Base-by-base conservation (phyloP, 495 filamentous ascomycete species). In the Aspergillus biplanus region DNA sequence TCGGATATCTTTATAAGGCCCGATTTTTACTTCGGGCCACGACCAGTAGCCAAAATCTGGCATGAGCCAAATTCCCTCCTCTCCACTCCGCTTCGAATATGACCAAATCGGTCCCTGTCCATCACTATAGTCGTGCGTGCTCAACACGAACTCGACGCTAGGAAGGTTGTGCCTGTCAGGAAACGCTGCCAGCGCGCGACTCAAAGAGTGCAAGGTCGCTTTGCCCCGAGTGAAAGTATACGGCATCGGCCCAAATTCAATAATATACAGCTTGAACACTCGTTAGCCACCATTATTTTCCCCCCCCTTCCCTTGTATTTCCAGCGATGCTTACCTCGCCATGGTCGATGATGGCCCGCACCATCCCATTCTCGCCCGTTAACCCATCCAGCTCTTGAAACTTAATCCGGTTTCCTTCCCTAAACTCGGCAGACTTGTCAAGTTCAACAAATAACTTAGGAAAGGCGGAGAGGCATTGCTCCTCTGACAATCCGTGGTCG, bases 21-120 rank as follows among this genome's bases (percentile, higher is more conserved):
- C 84, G 47, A 90, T 80, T 59, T 83, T 78, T 34, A 85, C 78
- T 48, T 89, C 81, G 0, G 86, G 81, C 88, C 89, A 92, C 1
- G 86, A 78, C 88, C 88, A 93, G 78, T 88, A 91, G 63, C 86
- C 84, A 71, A 93, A 93, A 75, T 93, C 90, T 0, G 91, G 91
- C 76, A 93, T 90, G 4, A 91, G 68, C 86, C 91, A 93, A 55
- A 80, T 73, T 12, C 78, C 72, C 0, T 74, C 66, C 44, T 88
- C 80, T 6, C 64, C 63, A 18, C 71, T 70, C 3, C 70, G 71
- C 35, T 85, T 84, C 0, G 86, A 76, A 59, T 82, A 84, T 0
- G 78, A 73, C 85, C 86, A 89, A 4, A 84, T 72, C 0, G 80
- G 78, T 0, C 77, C 71, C 6, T 35, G 16, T 1, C 62, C 67